phyloP scores from a whole-genome alignment of 2,329 filamentous ascomycete genomes.

The Talaromyces piceae region DNA sequence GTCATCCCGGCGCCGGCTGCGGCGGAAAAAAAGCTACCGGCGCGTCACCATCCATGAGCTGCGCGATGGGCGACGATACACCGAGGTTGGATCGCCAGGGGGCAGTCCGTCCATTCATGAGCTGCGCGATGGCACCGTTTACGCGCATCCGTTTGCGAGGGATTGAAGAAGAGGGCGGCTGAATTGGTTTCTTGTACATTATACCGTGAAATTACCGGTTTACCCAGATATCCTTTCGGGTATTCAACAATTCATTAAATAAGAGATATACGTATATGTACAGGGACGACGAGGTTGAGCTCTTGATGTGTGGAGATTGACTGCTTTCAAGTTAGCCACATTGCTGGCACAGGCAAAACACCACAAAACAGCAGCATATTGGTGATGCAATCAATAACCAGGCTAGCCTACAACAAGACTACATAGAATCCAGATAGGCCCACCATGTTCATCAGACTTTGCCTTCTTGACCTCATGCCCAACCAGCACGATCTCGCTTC shows the following conservation, averaged over 20 bases:
- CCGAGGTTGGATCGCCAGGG: slow-evolving; percentile 32
- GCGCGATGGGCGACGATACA: slow-evolving; percentile 34
- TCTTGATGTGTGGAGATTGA: neutral
- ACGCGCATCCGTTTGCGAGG: slow-evolving; percentile 28
- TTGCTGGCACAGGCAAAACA: neutral
- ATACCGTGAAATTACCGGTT: neutral
- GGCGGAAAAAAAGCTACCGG: slow-evolving; percentile 22
- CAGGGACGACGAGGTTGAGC: neutral
- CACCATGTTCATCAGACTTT: slow-evolving; percentile 43
- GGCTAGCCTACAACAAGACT: neutral
- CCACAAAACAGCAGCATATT: neutral
- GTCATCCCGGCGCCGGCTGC: slow-evolving; percentile 18
- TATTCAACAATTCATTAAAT: too few relatives aligned
- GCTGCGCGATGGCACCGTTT: slow-evolving; percentile 36
- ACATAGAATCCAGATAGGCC: too few relatives aligned
- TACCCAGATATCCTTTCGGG: too few relatives aligned
- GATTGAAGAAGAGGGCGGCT: neutral
- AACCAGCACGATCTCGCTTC: slow-evolving; percentile 30
- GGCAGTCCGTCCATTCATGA: slow-evolving; percentile 34
- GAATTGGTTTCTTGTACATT: neutral
- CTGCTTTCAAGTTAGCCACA: neutral
- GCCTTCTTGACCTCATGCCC: slow-evolving; percentile 38
- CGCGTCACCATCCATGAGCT: slow-evolving; percentile 37
- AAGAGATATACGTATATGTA: neutral
- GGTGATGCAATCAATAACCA: neutral